Conservation (phyloP, 1,139 yeast species). For the Blastobotrys aristatus region DNA sequence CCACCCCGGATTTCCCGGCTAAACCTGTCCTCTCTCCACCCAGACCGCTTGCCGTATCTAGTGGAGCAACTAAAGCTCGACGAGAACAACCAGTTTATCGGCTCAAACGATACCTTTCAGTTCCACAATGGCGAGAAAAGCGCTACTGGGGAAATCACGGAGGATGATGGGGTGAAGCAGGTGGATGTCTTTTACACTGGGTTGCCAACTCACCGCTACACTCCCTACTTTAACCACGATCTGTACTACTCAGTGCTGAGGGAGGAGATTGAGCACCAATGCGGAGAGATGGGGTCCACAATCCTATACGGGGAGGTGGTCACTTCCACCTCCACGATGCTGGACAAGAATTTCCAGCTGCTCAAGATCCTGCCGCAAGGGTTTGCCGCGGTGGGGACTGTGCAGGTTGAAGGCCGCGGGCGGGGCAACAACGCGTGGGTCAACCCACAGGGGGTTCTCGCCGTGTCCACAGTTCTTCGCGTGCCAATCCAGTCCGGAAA, state of each 20-base stretch:
- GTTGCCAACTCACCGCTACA: constrained; percentile 42
- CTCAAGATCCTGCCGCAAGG: constrained; percentile 66
- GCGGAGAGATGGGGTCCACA: constrained; percentile 50
- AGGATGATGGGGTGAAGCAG: constrained; percentile 56
- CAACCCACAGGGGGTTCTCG: constrained; percentile 87
- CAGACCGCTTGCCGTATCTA: constrained; percentile 28
- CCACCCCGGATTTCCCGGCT: constrained; percentile 53
- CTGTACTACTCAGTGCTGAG: constrained; percentile 50
- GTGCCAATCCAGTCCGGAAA: constrained; percentile 41
- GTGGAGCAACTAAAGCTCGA: constrained; percentile 33
- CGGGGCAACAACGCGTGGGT: constrained; percentile 96
- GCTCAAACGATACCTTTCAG: constrained; percentile 45
- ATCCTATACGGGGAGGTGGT: constrained; percentile 82
- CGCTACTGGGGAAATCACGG: constrained; percentile 24
- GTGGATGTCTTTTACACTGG: constrained; percentile 43
- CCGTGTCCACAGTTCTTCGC: constrained; percentile 66
- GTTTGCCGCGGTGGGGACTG: constrained; percentile 64
- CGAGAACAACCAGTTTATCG: constrained; percentile 43
- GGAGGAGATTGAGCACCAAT: constrained; percentile 27
- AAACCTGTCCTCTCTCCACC: constrained; percentile 39
- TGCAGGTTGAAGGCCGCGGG: constrained; percentile 89
- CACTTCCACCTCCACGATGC: constrained; percentile 76
- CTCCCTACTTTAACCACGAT: constrained; percentile 69
- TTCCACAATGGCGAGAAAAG: constrained; percentile 16
- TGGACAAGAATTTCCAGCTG: constrained; percentile 65